Evolutionary conservation across 305 asterid species (phyloP).

Genomic region (Fraxinus latifolia): DNA sequence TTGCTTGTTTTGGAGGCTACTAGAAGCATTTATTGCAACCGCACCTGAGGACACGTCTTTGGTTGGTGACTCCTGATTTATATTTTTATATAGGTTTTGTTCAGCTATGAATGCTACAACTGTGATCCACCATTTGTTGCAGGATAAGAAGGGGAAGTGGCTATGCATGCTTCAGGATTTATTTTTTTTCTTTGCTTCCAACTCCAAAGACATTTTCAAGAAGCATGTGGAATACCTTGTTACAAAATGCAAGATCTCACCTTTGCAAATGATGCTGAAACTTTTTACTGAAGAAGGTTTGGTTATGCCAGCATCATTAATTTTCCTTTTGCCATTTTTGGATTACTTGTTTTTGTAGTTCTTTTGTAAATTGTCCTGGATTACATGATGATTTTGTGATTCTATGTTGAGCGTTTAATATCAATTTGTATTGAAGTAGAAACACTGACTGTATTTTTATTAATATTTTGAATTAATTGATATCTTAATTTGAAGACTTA

Average conservation of each 20-base stretch:
- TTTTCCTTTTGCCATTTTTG: background rate
- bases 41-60: constrained; percentile 42
- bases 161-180: constrained; percentile 53
- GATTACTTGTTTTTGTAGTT: constrained; percentile 4
- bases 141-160: constrained; percentile 65
- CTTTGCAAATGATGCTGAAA: constrained; percentile 47
- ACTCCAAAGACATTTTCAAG: constrained; percentile 47
- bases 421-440: background rate
- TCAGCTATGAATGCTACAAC: constrained; percentile 11
- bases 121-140: constrained; percentile 29
- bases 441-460: background rate
- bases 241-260: constrained; percentile 48
- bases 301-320: background rate
- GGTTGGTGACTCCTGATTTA: constrained; percentile 41
- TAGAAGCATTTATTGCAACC: constrained; percentile 51
- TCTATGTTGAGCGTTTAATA: background rate
- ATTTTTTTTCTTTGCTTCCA: constrained; percentile 64
- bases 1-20: constrained; percentile 59
- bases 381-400: background rate
- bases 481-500: background rate
- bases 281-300: constrained; percentile 76
- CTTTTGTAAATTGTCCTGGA: constrained; percentile 14
- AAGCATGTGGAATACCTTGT: constrained; percentile 55
- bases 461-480: background rate
- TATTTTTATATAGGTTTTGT: background rate